phyloP scores from a whole-genome alignment of 2,329 filamentous ascomycete species.

The Colletotrichum sp. region DNA sequence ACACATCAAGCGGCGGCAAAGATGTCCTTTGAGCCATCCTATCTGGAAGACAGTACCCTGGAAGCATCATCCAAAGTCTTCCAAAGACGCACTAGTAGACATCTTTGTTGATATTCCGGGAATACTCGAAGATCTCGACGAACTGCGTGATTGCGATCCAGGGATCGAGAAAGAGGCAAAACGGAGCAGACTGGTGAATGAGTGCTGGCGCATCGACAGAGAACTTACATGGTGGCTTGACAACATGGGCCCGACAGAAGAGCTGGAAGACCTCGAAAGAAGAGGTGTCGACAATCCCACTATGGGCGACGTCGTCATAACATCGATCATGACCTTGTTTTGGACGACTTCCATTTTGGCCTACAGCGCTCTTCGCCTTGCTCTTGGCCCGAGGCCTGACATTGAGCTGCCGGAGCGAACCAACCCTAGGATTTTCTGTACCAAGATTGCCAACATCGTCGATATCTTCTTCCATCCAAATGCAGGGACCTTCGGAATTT shows the following conservation, averaged over 20 bases:
- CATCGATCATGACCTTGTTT: conserved; percentile 11
- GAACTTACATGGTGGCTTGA: conserved; percentile 16
- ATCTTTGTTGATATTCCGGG: conserved; percentile 33
- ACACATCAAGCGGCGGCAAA: conserved; percentile 22
- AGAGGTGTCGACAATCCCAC: conserved; percentile 4
- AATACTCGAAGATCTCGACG: conserved; percentile 31
- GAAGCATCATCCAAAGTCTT: conserved; percentile 30
- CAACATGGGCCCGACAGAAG: neutral
- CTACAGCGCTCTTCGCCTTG: conserved; percentile 17
- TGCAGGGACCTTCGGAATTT: conserved; percentile 16
- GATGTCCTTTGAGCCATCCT: conserved; percentile 29
- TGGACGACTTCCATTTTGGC: conserved; percentile 18
- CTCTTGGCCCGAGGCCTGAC: neutral
- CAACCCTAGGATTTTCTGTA: conserved; percentile 16
- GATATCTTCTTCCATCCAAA: conserved; percentile 19
- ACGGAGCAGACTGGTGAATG: neutral
- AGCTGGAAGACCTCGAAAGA: neutral
- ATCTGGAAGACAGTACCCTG: conserved; percentile 39
- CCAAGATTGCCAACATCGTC: conserved; percentile 19
- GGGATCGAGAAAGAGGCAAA: neutral
- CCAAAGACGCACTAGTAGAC: conserved; percentile 34
- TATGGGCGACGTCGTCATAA: conserved; percentile 12
- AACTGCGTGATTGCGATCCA: conserved; percentile 22
- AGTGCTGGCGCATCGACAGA: conserved; percentile 19
- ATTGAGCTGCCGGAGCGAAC: neutral